phyloP scores from a whole-genome alignment of 768 basidiomycete genomes.

The Rhodotorula toruloides region DNA sequence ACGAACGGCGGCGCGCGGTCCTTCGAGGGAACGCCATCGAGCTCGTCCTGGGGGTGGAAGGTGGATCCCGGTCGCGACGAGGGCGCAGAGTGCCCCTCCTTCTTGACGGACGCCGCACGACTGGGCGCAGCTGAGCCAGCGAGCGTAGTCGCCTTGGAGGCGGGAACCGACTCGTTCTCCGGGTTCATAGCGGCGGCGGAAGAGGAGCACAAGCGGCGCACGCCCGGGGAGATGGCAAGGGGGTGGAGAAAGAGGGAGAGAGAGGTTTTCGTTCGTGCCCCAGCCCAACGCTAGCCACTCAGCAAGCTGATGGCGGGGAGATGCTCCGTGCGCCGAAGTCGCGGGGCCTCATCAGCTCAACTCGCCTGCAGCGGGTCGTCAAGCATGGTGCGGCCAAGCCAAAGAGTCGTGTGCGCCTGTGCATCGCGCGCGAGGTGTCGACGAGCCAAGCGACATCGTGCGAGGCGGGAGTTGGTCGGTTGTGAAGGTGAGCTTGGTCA shows the following conservation, averaged over 20 bases:
- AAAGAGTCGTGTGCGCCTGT: too few species aligned
- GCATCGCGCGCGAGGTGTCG: too few species aligned
- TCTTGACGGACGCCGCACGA: slow-evolving; percentile 22
- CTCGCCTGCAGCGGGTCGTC: too few species aligned
- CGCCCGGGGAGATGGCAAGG: neutral
- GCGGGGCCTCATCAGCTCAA: too few species aligned
- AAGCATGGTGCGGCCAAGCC: too few species aligned
- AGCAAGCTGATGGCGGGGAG: neutral
- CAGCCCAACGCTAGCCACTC: neutral
- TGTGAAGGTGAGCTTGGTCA: too few species aligned
- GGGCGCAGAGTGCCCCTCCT: neutral
- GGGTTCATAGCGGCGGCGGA: slow-evolving; percentile 11
- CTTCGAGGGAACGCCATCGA: slow-evolving; percentile 18
- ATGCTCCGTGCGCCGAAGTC: slow-evolving; percentile 4
- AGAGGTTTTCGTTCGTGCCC: neutral
- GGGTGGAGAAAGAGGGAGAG: neutral
- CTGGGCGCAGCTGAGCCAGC: slow-evolving; percentile 19
- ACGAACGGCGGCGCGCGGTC: slow-evolving; percentile 34
- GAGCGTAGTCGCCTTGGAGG: slow-evolving; percentile 24
- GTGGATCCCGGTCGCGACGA: slow-evolving; percentile 24
- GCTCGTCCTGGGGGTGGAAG: slow-evolving; percentile 19
- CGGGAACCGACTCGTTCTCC: slow-evolving; percentile 1
- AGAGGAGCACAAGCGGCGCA: too few species aligned
- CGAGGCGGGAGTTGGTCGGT: too few species aligned
- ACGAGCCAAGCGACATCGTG: too few species aligned